Evolutionary conservation across 306 rosid species (phyloP).

Genomic region (Cicer chorassanicum): DNA sequence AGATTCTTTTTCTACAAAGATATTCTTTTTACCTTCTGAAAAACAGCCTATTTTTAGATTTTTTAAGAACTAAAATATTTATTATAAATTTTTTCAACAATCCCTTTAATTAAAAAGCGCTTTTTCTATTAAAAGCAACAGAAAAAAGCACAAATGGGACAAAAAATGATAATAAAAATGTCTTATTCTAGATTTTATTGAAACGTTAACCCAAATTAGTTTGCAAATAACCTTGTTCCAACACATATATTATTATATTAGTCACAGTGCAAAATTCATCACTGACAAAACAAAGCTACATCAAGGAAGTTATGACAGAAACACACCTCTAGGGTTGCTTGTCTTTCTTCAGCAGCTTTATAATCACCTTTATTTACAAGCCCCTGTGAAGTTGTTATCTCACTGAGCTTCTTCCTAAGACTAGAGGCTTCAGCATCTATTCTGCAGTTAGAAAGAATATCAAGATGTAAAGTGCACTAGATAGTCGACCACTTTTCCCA

Average conservation of each 20-base stretch:
- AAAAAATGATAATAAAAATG: slow-evolving; percentile 24
- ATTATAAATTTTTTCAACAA: not conserved
- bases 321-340: slow-evolving; percentile 74
- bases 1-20: not conserved
- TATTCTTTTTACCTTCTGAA: not conserved
- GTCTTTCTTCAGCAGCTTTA: slow-evolving; percentile 63
- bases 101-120: not conserved
- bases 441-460: slow-evolving; percentile 64
- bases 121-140: not conserved
- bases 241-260: slow-evolving; percentile 20
- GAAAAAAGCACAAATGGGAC: slow-evolving; percentile 2
- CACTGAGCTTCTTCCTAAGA: slow-evolving; percentile 75
- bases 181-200: slow-evolving; percentile 18
- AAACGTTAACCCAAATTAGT: slow-evolving; percentile 27
- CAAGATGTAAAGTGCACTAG: slow-evolving; percentile 19
- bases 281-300: slow-evolving; percentile 6
- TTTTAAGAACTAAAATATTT: not conserved
- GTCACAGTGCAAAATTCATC: slow-evolving; percentile 20
- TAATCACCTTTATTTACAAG: slow-evolving; percentile 55
- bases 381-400: slow-evolving; percentile 56
- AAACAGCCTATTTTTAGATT: not conserved
- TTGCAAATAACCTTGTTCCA: slow-evolving; percentile 7
- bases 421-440: slow-evolving; percentile 72
- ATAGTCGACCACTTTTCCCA: slow-evolving; percentile 32
- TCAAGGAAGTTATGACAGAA: slow-evolving; percentile 31